A percentile compares a stretch with the other conserved stretches of the same genome.
phyloP scores from a whole-genome alignment of 2,329 filamentous ascomycete species.

The Claviceps fusiformis region DNA sequence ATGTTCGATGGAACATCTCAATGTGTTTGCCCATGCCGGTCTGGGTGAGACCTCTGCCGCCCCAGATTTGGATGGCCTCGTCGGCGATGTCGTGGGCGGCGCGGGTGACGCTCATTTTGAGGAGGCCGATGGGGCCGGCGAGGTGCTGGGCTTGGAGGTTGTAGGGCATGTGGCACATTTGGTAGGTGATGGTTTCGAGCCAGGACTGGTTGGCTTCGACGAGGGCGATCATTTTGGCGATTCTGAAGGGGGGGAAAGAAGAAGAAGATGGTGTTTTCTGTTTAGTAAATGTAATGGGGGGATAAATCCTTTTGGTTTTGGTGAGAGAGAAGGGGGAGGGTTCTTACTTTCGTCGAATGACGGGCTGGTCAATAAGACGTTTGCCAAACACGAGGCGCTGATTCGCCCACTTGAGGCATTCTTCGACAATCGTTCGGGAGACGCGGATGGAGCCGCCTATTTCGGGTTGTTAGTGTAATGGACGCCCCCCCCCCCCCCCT shows the following conservation, averaged over 20 bases:
- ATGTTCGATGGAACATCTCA: slow-evolving; percentile 73
- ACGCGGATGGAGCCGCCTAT: slow-evolving; percentile 45
- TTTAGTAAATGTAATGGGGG: too few relatives aligned
- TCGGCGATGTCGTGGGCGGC: slow-evolving; percentile 74
- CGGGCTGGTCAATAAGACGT: slow-evolving; percentile 68
- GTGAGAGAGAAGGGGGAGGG: background rate
- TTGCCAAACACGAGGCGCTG: slow-evolving; percentile 77
- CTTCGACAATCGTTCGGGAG: slow-evolving; percentile 59
- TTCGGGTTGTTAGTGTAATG: background rate
- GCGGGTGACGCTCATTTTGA: slow-evolving; percentile 68
- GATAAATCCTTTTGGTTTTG: too few relatives aligned
- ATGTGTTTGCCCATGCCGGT: slow-evolving; percentile 71
- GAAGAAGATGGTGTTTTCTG: too few relatives aligned
- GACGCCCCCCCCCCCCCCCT: too few relatives aligned
- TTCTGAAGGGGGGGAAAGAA: slow-evolving; percentile 23
- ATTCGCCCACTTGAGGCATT: slow-evolving; percentile 79
- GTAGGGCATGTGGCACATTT: slow-evolving; percentile 80
- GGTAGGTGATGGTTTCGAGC: slow-evolving; percentile 74
- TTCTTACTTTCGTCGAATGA: slow-evolving; percentile 62
- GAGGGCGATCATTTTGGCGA: slow-evolving; percentile 77
- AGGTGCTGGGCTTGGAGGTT: slow-evolving; percentile 60
- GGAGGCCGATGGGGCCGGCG: slow-evolving; percentile 66
- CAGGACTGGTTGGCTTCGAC: slow-evolving; percentile 74
- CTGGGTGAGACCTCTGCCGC: slow-evolving; percentile 67
- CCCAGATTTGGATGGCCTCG: slow-evolving; percentile 75